Evolutionary conservation across 2,329 filamentous ascomycete genomes (phyloP).

Genomic region (Grosmannia huntii): DNA sequence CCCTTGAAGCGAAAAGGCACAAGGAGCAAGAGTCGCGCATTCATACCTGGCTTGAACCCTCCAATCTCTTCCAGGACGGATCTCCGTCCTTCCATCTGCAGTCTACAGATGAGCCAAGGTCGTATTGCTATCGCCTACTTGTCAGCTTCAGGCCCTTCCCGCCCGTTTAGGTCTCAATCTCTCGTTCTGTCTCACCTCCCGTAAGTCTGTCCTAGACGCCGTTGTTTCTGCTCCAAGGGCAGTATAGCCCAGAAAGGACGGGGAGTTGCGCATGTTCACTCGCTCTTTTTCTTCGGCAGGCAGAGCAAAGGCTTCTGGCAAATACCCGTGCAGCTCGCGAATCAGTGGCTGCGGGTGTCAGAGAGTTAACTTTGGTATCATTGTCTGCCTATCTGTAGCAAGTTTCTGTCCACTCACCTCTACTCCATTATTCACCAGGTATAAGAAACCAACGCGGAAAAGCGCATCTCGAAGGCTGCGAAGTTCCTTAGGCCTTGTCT

Average conservation of each 20-base stretch:
- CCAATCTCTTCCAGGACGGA: constrained; percentile 24
- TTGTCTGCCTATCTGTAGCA: not conserved
- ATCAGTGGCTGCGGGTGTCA: constrained; percentile 15
- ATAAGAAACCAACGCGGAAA: constrained; percentile 39
- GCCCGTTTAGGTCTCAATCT: not conserved
- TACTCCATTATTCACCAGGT: constrained; percentile 37
- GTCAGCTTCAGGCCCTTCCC: not conserved
- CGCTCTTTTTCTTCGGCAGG: constrained; percentile 22
- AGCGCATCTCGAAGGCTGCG: constrained; percentile 29
- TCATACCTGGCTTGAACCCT: constrained; percentile 27
- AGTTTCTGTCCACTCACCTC: not conserved
- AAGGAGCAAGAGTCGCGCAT: not conserved
- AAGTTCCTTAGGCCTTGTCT: constrained; percentile 4
- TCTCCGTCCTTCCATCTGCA: constrained; percentile 16
- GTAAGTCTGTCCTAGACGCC: constrained; percentile 33
- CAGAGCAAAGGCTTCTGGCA: constrained; percentile 32
- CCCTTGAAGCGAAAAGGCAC: not conserved
- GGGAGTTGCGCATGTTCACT: constrained; percentile 36
- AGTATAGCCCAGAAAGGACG: constrained; percentile 49
- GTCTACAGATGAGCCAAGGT: constrained; percentile 24
- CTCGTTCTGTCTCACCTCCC: constrained; percentile 18
- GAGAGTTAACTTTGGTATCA: too few species aligned
- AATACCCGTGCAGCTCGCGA: constrained; percentile 21
- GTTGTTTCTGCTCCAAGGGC: constrained; percentile 43
- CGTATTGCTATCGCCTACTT: constrained; percentile 32